A percentile compares a stretch with the other conserved stretches of the same genome.
Conservation (phyloP, 495 filamentous ascomycete genomes). For the Saxophila tyrrhenica region DNA sequence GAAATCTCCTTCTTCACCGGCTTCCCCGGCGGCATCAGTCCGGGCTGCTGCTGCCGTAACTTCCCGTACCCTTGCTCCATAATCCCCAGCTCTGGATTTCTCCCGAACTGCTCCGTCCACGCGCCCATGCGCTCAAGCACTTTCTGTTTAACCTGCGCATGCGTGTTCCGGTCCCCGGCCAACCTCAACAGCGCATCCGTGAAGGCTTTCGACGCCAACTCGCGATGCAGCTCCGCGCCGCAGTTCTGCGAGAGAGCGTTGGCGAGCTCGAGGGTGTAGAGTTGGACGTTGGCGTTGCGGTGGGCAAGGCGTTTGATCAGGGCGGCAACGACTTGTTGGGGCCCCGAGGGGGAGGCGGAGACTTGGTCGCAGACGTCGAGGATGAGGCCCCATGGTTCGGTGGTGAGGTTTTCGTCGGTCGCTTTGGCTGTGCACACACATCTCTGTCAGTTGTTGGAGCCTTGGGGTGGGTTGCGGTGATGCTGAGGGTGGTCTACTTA, state of each 20-base stretch:
- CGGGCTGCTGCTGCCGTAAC: conserved; percentile 78
- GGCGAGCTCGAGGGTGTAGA: conserved; percentile 93
- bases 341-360: conserved; percentile 50
- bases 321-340: conserved; percentile 85
- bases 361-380: conserved; percentile 98
- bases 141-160: conserved; percentile 92
- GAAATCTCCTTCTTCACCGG: conserved; percentile 87
- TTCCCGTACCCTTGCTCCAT: conserved; percentile 94
- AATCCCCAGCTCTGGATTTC: conserved; percentile 84
- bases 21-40: conserved; percentile 81
- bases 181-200: conserved; percentile 87
- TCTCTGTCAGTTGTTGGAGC: no score
- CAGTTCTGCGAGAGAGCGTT: conserved; percentile 96
- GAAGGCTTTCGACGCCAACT: conserved; percentile 87
- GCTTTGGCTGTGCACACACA: conserved; percentile 75
- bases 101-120: conserved; percentile 90
- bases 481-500: no score
- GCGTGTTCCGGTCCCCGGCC: conserved; percentile 85
- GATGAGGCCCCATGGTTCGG: conserved; percentile 97
- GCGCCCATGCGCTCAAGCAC: conserved; percentile 93
- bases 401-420: conserved; percentile 95
- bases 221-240: conserved; percentile 79
- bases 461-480: no score
- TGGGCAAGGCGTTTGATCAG: conserved; percentile 95
- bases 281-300: conserved; percentile 96